Conservation (phyloP, 371 early-diverging fungal species). For the Amoeboaphelidium protococcarum region DNA sequence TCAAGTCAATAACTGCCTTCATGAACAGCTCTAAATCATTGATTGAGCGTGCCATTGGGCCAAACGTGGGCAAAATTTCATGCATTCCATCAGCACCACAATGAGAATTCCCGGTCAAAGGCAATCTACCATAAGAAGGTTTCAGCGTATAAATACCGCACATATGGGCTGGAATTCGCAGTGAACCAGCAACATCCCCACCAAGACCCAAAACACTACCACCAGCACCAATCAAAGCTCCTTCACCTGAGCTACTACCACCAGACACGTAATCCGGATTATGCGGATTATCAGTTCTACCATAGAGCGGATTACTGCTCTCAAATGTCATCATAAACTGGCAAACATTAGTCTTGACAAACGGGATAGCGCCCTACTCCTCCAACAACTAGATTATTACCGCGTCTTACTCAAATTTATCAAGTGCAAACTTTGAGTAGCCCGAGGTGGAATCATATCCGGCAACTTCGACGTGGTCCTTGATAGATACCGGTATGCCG, state of each 20-base stretch:
- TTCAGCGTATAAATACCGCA: background rate
- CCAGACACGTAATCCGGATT: slow-evolving; percentile 3
- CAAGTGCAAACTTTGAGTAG: background rate
- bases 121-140: background rate
- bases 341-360: slow-evolving; percentile 6
- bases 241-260: slow-evolving; percentile 7
- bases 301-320: slow-evolving; percentile 3
- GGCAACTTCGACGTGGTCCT: slow-evolving; percentile 4
- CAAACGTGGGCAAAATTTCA: background rate
- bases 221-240: slow-evolving; percentile 3
- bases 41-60: background rate
- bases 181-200: slow-evolving; percentile 3
- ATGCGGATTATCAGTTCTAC: slow-evolving; percentile 3
- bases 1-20: background rate
- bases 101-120: background rate
- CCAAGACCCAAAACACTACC: slow-evolving; percentile 6
- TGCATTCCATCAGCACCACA: background rate
- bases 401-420: slow-evolving; percentile 3
- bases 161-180: background rate
- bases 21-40: background rate
- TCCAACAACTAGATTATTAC: background rate
- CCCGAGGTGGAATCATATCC: slow-evolving; percentile 5
- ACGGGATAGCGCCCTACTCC: slow-evolving; percentile 2
- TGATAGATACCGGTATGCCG: slow-evolving; percentile 6
- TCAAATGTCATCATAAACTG: slow-evolving; percentile 4